Base-by-base conservation (phyloP, 1,139 yeast genomes). In the Suhomyces terraborum region DNA sequence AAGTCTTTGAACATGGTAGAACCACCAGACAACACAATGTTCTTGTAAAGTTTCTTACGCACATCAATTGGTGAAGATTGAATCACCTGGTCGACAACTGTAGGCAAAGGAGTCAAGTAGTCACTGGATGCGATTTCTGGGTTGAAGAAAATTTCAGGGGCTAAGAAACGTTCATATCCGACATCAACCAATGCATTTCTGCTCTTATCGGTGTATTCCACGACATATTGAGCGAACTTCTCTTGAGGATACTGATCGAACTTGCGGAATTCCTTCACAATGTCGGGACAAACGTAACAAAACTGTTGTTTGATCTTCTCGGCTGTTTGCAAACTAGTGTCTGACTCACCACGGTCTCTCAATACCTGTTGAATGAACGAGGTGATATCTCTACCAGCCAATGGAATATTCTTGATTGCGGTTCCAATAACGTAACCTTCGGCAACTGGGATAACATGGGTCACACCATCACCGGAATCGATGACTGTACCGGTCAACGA, bases 391-490 rank as follows among this genome's bases (percentile, higher is more conserved):
- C 98, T 82, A 55, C 99, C 99, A 1, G 99, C 99, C 64, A 93
- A 84, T 42, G 99, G 99, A 47, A 93, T 89, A 62, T 93, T 91
- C 61, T 94, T 93, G 62, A 93, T 93, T 34, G 98, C 96, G 10
- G 95, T 83, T 7, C 98, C 98, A 62, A 93, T 93, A 30, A 94
- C 98, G 60, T 93, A 93, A 42, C 99, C 99, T 68, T 93, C 99
- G 17, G 98, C 99, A 29, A 93, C 99, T 9, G 99, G 98, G 47
- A 94, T 93, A 40, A 93, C 98, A 64, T 93, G 99, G 8, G 99
- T 93, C 3, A 93, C 96, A 71, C 96, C 96, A 59, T 88, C 96
- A 66, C 96, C 98, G 6, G 95, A 85, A 64, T 93, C 98, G 57
- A 93, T 91, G 46, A 93, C 99, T 0, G 98, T 93, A 64, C 99